Conservation (phyloP, 2,329 filamentous ascomycete genomes). For the Xylariaceae sp. region DNA sequence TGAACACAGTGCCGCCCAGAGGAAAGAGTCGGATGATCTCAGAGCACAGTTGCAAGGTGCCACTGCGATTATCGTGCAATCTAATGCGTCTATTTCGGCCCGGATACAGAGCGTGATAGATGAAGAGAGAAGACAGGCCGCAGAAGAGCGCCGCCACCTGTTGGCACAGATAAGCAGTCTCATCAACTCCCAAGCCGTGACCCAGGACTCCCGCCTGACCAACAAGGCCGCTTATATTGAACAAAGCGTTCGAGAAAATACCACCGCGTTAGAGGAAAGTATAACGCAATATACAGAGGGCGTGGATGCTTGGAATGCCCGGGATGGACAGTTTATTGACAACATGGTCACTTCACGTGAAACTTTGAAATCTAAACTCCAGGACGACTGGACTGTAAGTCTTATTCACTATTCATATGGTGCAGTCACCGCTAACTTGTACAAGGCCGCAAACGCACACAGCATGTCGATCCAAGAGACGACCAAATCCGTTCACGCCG, state of each 20-base stretch:
- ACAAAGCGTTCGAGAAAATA: conserved; percentile 61
- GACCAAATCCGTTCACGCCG: conserved; percentile 81
- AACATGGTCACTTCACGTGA: conserved; percentile 71
- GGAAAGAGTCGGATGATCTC: conserved; percentile 68
- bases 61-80: conserved; percentile 61
- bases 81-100: conserved; percentile 62
- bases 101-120: conserved; percentile 66
- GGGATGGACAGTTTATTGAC: conserved; percentile 64
- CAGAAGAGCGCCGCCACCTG: conserved; percentile 68
- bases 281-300: conserved; percentile 62
- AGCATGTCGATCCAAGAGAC: conserved; percentile 80
- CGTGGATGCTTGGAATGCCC: conserved; percentile 70
- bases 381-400: conserved; percentile 78
- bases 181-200: conserved; percentile 67
- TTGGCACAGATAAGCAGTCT: conserved; percentile 73
- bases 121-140: conserved; percentile 70
- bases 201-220: conserved; percentile 67
- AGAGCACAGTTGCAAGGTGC: conserved; percentile 68
- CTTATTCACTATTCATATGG: conserved; percentile 38
- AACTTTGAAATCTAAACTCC: conserved; percentile 72
- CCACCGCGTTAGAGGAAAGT: conserved; percentile 60
- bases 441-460: conserved; percentile 67
- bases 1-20: conserved; percentile 70
- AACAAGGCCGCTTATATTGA: conserved; percentile 60
- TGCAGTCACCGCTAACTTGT: conserved; percentile 24